phyloP scores from a whole-genome alignment of 2,329 filamentous ascomycete species.

The Trichophyton schoenleinii region DNA sequence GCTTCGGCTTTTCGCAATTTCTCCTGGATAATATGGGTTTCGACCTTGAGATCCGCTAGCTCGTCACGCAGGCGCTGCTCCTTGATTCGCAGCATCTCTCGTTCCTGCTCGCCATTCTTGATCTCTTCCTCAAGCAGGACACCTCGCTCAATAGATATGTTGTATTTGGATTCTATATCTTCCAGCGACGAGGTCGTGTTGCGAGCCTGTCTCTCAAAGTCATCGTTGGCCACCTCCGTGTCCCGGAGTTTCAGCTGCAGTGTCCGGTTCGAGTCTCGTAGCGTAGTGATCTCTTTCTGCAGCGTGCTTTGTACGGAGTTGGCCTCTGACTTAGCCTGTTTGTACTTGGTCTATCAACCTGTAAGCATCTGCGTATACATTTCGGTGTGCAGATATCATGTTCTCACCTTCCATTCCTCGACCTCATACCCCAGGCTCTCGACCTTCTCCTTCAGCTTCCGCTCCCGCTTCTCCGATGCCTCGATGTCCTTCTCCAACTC shows the following conservation, averaged over 20 bases:
- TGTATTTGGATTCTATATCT: constrained; percentile 94
- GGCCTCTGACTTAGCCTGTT: constrained; percentile 81
- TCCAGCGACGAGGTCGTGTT: constrained; percentile 93
- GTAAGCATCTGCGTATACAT: not conserved
- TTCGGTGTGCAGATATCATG: not conserved
- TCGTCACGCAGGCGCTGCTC: constrained; percentile 82
- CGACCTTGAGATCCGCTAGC: constrained; percentile 82
- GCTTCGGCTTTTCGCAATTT: constrained; percentile 66
- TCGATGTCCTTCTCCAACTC: constrained; percentile 96
- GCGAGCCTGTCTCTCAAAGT: constrained; percentile 90
- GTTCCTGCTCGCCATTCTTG: constrained; percentile 78
- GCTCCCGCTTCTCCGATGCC: constrained; percentile 84
- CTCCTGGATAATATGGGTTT: constrained; percentile 86
- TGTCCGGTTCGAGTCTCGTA: constrained; percentile 72
- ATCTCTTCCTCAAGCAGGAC: constrained; percentile 96
- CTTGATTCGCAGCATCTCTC: constrained; percentile 79
- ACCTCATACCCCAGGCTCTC: constrained; percentile 78
- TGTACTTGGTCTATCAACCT: constrained; percentile 67
- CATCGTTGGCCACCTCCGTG: constrained; percentile 95
- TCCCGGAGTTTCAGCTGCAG: constrained; percentile 77
- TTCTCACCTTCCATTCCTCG: constrained; percentile 86
- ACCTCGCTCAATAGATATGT: constrained; percentile 77
- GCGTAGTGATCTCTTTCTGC: constrained; percentile 88
- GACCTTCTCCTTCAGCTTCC: constrained; percentile 71
- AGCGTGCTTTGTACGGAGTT: constrained; percentile 70